These are phyloP conservation scores for Pseudocercospora eumusae DNA, from an alignment of 2,329 filamentous ascomycete species.

Conservation along the genomic window DNA sequence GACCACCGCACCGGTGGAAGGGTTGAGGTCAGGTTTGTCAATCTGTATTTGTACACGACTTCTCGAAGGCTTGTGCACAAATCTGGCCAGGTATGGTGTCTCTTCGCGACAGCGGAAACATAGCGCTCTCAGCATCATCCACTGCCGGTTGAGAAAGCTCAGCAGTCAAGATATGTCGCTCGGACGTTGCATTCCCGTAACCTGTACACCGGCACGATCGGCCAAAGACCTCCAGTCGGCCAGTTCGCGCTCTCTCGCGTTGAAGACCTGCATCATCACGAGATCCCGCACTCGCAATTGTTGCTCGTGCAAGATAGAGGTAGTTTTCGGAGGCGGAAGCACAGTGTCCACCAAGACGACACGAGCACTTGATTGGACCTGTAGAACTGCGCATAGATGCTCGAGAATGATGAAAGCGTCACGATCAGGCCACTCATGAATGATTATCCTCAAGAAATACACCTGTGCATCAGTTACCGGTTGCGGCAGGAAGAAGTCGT, in stretches of 20 bases:
- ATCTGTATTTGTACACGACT: conserved; percentile 25
- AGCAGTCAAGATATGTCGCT: conserved; percentile 23
- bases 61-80: conserved; percentile 24
- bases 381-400: conserved; percentile 22
- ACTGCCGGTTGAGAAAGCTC: neutral
- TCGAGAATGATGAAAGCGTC: conserved; percentile 29
- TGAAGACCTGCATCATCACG: conserved; percentile 33
- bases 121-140: neutral
- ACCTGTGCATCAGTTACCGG: conserved; percentile 38
- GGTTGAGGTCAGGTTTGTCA: conserved; percentile 29
- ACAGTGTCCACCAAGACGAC: conserved; percentile 34
- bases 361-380: conserved; percentile 27
- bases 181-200: conserved; percentile 22
- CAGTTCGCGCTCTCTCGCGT: conserved; percentile 30
- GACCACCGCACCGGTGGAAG: conserved; percentile 26
- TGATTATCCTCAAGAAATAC: conserved; percentile 32
- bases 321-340: conserved; percentile 23
- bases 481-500: conserved; percentile 37
- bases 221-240: conserved; percentile 28
- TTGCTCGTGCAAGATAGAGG: conserved; percentile 25
- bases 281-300: conserved; percentile 28
- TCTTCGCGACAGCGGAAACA: neutral
- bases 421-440: conserved; percentile 36
- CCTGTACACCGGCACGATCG: conserved; percentile 17
- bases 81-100: conserved; percentile 23